These are phyloP conservation scores for Colletotrichum sp. DNA, from an alignment of 2,329 filamentous ascomycete species.

Conservation along the genomic window DNA sequence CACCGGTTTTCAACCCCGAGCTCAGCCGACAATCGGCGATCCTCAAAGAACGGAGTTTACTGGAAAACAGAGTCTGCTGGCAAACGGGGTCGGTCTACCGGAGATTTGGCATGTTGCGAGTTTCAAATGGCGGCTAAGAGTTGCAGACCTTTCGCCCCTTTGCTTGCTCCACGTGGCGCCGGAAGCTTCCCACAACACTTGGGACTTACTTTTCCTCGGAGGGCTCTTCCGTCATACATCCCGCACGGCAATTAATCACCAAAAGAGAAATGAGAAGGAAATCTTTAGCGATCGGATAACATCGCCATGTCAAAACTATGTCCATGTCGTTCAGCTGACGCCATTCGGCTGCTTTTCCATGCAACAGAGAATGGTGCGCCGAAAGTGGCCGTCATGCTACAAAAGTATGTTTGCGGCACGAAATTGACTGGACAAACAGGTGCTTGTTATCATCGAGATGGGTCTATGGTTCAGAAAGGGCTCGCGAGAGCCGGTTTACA, in stretches of 20 bases:
- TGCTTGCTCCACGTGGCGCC: neutral
- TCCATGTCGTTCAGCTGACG: no score
- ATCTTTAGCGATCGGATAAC: no score
- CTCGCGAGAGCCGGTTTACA: no score
- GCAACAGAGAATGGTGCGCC: no score
- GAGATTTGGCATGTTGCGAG: neutral
- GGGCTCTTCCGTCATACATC: neutral
- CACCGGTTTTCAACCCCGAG: neutral
- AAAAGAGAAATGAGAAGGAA: no score
- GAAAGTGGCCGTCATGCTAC: neutral
- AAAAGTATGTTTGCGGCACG: no score
- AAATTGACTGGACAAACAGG: no score
- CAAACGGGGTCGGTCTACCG: neutral
- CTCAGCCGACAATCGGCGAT: neutral
- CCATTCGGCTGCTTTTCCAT: no score
- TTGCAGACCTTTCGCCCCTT: neutral
- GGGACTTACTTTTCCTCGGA: neutral
- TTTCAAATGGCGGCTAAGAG: neutral
- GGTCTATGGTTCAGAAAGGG: no score
- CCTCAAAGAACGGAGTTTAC: fast-evolving
- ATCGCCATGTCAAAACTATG: neutral
- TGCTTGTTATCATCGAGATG: no score
- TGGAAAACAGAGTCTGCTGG: neutral
- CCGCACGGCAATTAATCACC: neutral
- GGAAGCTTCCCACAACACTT: neutral